These are phyloP conservation scores for rapeseed (Brassica napus) DNA, from an alignment of 345 rosid species.

Conservation along the genomic window Da-Ae NC_063447.1:60666001-60666500, in stretches of 20 bases:
- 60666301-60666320: constrained; percentile 32
- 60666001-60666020: constrained; percentile 39
- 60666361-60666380: constrained; percentile 37
- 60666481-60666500: constrained; percentile 44
- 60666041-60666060: constrained; percentile 31
- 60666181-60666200: constrained; percentile 24
- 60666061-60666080: constrained; percentile 39
- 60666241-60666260: constrained; percentile 34
- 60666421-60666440: constrained; percentile 17
- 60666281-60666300: constrained; percentile 30
- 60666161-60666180: neutral
- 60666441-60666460: constrained; percentile 26
- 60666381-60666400: constrained; percentile 38
- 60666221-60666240: constrained; percentile 35
- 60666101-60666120: constrained; percentile 8
- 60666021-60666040: constrained; percentile 41
- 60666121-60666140: neutral
- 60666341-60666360: constrained; percentile 45
- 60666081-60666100: neutral
- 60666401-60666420: constrained; percentile 32
- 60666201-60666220: constrained; percentile 32
- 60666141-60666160: neutral
- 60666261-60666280: constrained; percentile 24
- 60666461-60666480: constrained; percentile 34
- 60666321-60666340: constrained; percentile 41